Conservation (phyloP, 2,329 filamentous ascomycete species). For the Beauveria asiatica region DNA sequence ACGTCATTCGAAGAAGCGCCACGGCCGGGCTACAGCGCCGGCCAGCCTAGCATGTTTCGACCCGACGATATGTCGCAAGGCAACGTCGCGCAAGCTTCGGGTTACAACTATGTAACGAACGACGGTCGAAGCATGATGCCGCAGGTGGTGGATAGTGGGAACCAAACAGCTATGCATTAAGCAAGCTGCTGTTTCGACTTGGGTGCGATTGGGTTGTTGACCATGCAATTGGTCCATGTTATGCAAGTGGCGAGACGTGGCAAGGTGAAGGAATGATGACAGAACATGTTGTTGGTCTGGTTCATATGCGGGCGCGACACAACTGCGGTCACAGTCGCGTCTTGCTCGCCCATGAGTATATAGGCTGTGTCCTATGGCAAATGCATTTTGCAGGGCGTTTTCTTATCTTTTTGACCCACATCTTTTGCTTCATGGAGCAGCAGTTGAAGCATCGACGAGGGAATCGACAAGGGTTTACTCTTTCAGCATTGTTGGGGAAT, state of each 20-base stretch:
- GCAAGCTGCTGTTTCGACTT: neutral
- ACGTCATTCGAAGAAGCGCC: constrained; percentile 27
- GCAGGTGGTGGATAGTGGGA: constrained; percentile 22
- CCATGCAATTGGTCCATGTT: neutral
- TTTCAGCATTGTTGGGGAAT: constrained; percentile 2
- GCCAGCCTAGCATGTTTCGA: constrained; percentile 25
- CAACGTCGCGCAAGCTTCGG: constrained; percentile 21
- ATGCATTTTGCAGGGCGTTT: constrained; percentile 8
- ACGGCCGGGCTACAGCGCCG: constrained; percentile 25
- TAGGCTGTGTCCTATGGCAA: neutral
- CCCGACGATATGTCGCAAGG: constrained; percentile 22
- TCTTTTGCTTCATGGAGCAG: neutral
- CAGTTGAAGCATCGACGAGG: neutral
- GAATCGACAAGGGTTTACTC: neutral
- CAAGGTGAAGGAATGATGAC: neutral
- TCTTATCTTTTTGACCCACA: neutral
- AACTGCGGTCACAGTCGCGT: neutral
- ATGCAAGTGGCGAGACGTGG: neutral
- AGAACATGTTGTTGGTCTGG: neutral
- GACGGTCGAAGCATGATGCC: constrained; percentile 24
- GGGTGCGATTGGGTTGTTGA: neutral
- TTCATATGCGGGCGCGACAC: neutral
- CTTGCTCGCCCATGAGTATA: neutral
- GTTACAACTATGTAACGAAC: constrained; percentile 27
- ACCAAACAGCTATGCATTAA: constrained; percentile 21